phyloP scores from a whole-genome alignment of 306 rosid species.

The Arachis stenosperma region DNA sequence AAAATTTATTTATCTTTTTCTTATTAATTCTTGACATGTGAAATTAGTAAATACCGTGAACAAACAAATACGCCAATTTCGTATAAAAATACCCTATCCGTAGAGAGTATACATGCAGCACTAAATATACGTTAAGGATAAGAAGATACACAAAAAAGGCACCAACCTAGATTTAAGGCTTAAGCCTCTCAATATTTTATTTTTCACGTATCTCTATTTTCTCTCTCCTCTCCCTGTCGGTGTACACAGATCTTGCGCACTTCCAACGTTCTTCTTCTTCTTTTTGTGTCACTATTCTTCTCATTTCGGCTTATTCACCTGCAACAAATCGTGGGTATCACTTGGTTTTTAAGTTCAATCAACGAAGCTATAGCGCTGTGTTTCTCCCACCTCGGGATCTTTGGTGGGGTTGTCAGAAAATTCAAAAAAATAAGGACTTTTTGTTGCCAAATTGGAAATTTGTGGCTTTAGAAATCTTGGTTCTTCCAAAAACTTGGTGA shows the following conservation, averaged over 20 bases:
- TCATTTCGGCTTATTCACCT: constrained; percentile 34
- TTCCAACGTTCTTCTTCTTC: constrained; percentile 38
- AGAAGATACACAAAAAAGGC: constrained; percentile 41
- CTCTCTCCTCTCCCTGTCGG: constrained; percentile 62
- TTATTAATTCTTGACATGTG: too few species aligned
- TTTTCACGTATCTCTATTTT: constrained; percentile 9
- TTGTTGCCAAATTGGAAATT: neutral
- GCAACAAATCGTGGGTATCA: constrained; percentile 31
- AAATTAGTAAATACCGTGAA: too few species aligned
- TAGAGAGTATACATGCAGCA: constrained; percentile 25
- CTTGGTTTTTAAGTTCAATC: constrained; percentile 28
- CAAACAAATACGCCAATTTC: constrained; percentile 23
- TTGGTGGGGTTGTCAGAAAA: constrained; percentile 40
- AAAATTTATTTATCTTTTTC: too few species aligned
- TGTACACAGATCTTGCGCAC: constrained; percentile 70
- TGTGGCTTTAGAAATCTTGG: constrained; percentile 39
- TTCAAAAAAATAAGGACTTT: neutral
- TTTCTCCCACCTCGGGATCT: constrained; percentile 36
- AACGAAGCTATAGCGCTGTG: constrained; percentile 9
- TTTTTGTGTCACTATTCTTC: constrained; percentile 22
- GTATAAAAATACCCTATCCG: constrained; percentile 25
- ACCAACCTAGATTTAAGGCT: constrained; percentile 73
- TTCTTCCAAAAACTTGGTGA: constrained; percentile 38
- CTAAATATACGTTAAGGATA: constrained; percentile 52
- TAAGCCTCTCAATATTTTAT: constrained; percentile 9